These are phyloP conservation scores for Syzygium aqueum DNA, from an alignment of 345 rosid genomes.

Conservation along the genomic window DNA sequence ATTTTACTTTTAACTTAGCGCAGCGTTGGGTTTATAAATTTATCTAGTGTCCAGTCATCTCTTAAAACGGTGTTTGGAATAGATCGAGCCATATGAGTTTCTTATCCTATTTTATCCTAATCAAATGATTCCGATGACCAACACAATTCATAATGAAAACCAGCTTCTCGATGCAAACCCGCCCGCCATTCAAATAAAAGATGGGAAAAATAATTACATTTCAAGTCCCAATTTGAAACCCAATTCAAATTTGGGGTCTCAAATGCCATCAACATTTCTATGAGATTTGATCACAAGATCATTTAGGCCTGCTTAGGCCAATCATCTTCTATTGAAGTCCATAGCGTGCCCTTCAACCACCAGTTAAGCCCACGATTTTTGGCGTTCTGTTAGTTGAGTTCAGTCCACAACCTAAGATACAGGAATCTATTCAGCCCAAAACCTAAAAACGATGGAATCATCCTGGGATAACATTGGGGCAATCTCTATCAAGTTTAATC, in stretches of 20 bases:
- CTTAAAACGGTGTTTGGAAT: no score
- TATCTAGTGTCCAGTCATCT: no score
- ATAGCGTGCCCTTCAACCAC: background rate
- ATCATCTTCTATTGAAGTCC: background rate
- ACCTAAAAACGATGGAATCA: background rate
- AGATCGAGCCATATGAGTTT: no score
- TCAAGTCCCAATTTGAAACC: background rate
- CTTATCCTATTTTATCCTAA: no score
- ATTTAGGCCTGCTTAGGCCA: background rate
- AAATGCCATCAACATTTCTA: background rate
- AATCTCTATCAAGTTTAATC: background rate
- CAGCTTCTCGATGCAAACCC: no score
- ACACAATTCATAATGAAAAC: no score
- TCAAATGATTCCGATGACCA: no score
- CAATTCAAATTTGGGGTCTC: background rate
- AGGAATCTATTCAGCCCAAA: background rate
- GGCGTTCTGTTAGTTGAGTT: background rate
- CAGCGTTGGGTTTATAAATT: background rate
- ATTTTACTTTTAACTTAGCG: background rate
- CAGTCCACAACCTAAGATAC: no score
- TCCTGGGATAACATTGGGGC: background rate
- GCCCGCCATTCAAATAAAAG: no score
- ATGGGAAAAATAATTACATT: no score
- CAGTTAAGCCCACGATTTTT: background rate
- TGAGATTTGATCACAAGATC: background rate